Base-by-base conservation (phyloP, 805 yeast species). In the Barnettozyma salicaria region DNA sequence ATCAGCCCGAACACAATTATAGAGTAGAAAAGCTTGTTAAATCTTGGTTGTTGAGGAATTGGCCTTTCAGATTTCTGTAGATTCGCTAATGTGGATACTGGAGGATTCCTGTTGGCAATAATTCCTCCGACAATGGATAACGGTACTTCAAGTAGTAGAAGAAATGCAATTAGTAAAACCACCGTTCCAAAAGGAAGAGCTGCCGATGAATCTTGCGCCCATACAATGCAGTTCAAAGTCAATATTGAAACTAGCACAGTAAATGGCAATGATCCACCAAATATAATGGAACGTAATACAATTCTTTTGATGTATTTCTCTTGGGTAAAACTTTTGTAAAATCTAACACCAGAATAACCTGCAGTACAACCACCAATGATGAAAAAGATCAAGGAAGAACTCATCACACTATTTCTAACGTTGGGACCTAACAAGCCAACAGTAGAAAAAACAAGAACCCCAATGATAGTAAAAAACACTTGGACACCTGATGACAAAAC, bases 171-270 rank as follows among this genome's bases (percentile, higher is more conserved):
- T 29, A 86, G 56, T 2, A 74, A 68, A 7, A 81, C 59, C 16
- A 86, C 69, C 0, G 94, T 80, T 6, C 86, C 81, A 47, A 86
- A 80, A 11, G 95, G 95, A 30, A 85, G 63, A 0, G 90, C 88
- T 34, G 72, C 65, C 1, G 92, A 78, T 1, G 92, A 78, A 44
- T 79, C 80, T 47, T 78, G 71, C 2, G 80, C 80, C 86, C 89
- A 83, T 8, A 83, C 78, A 39, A 87, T 71, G 42, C 74, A 61
- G 55, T 86, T 87, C 41, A 83, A 59, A 18, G 74, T 53, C 18
- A 81, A 55, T 0, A 80, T 64, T 3, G 74, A 63, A 0, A 70
- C 40, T 39, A 83, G 58, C 0, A 78, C 64, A 4, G 61, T 49
- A 28, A 60, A 71, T 19, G 68, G 84, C 59, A 65, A 63, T 4